phyloP scores from a whole-genome alignment of 768 basidiomycete genomes.

The Coprinopsis marcescibilis region DNA sequence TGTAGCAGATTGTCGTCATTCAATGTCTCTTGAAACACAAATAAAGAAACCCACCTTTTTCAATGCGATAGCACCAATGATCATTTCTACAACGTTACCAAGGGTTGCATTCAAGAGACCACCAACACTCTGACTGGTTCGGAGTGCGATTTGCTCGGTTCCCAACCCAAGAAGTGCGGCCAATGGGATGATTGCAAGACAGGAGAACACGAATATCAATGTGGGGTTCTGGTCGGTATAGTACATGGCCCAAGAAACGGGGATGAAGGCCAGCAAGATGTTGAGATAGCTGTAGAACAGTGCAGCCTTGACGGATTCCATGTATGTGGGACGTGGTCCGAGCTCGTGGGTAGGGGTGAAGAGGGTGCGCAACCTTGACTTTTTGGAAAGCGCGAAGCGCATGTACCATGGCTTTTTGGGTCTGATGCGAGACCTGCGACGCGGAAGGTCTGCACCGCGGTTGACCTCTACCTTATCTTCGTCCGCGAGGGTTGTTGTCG shows the following conservation, averaged over 20 bases:
- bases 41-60: conserved; percentile 25
- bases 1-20: conserved; percentile 15
- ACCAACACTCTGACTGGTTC: conserved; percentile 43
- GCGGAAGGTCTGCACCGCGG: not conserved
- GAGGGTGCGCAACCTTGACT: conserved; percentile 23
- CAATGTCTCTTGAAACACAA: conserved; percentile 1
- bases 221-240: conserved; percentile 40
- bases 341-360: conserved; percentile 26
- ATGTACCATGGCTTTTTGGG: not conserved
- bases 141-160: conserved; percentile 47
- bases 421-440: conserved; percentile 1
- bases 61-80: conserved; percentile 41
- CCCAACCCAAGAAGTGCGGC: conserved; percentile 46
- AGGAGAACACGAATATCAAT: conserved; percentile 41
- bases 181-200: conserved; percentile 45
- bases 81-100: conserved; percentile 49
- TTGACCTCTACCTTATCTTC: conserved; percentile 6
- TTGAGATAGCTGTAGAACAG: conserved; percentile 34
- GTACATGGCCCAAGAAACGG: conserved; percentile 45
- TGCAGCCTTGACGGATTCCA: conserved; percentile 25
- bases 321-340: conserved; percentile 32
- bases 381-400: conserved; percentile 7
- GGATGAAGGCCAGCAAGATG: conserved; percentile 42
- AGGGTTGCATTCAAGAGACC: conserved; percentile 50
- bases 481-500: conserved; percentile 7